Evolutionary conservation across 495 filamentous ascomycete species (phyloP).

Genomic region (Neurospora sp.): DNA sequence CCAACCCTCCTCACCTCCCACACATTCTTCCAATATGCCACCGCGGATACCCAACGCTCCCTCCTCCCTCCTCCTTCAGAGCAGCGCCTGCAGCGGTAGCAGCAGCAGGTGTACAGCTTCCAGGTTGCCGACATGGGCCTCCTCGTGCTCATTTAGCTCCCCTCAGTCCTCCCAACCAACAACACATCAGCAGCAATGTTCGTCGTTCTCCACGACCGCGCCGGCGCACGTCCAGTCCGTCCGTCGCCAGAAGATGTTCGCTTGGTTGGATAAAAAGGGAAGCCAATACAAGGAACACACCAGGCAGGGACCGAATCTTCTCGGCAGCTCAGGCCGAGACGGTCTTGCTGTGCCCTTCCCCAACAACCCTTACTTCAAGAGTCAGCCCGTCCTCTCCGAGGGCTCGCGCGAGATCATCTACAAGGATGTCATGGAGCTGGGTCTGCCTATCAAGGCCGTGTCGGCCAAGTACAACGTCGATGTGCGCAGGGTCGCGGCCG

Average conservation of each 20-base stretch:
- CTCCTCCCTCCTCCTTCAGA: neutral
- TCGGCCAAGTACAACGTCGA: constrained; percentile 71
- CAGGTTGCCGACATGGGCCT: neutral
- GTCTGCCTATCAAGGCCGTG: constrained; percentile 63
- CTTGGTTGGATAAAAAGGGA: constrained; percentile 6
- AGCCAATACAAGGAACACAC: constrained; percentile 1
- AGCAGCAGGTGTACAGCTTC: constrained; percentile 10
- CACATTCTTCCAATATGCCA: constrained; percentile 14
- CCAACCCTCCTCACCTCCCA: constrained; percentile 3
- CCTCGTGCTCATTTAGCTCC: neutral
- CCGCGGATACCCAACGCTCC: constrained; percentile 15
- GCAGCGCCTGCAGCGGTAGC: neutral
- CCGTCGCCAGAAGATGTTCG: constrained; percentile 10
- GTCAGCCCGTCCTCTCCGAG: constrained; percentile 67
- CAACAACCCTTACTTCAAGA: constrained; percentile 58
- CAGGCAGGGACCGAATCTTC: constrained; percentile 5
- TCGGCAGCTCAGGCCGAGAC: neutral
- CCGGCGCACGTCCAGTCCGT: constrained; percentile 4
- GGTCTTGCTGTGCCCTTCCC: constrained; percentile 52
- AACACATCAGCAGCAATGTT: neutral
- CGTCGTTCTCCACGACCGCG: constrained; percentile 17
- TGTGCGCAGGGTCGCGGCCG: constrained; percentile 78
- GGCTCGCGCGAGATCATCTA: constrained; percentile 68
- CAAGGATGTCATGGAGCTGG: constrained; percentile 47
- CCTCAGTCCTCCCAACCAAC: neutral